Base-by-base conservation (phyloP, 2,329 filamentous ascomycete genomes). In the Colletotrichum navitas region DNA sequence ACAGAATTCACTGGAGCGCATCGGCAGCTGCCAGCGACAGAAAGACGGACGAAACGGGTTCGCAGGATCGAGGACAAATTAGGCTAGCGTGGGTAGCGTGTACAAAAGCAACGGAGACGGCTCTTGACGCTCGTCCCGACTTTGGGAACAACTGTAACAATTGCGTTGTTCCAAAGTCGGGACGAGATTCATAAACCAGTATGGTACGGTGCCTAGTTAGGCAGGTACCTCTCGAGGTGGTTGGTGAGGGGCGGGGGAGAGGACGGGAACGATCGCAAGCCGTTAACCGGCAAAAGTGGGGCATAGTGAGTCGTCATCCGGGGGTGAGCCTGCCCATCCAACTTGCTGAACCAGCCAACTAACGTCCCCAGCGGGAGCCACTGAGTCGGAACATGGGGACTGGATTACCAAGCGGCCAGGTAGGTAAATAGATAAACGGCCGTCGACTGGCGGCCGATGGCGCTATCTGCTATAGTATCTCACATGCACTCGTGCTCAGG, bases 321-420 rank as follows among this genome's bases (percentile, higher is more conserved):
- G 43, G 43, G 67, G 34, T 55, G 55, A 56, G 26, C 66, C 36
- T 51, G 61, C 29, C 29, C 49, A 24, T 47, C 34, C 21, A 34
- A 43, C 26, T 12, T 32, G 41, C 59, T 55, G 63, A n/a, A 41
- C 45, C 58, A 43, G 24, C 34, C 49, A 52, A 49, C 34, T 68
- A 49, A 68, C 56, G 68, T 62, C 54, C 47, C 49, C 7, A 12
- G n/a, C 51, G 21, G 8, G 47, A 24, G 16, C 24, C 34, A 36
- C 62, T 54, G 55, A 56, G 49, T 43, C 56, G 24, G 41, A 21
- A 29, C 41, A 55, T 41, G 21, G 49, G 39, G 43, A 26, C n/a
- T 32, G 41, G 64, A 71, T 71, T 71, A 71, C 68, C 68, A 71
- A 71, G 64, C 68, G 58, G 29, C 58, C 18, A 49, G 65, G 63